These are phyloP conservation scores for Sporothrix brasiliensis DNA, from an alignment of 2,329 filamentous ascomycete species.

Conservation along the genomic window DNA sequence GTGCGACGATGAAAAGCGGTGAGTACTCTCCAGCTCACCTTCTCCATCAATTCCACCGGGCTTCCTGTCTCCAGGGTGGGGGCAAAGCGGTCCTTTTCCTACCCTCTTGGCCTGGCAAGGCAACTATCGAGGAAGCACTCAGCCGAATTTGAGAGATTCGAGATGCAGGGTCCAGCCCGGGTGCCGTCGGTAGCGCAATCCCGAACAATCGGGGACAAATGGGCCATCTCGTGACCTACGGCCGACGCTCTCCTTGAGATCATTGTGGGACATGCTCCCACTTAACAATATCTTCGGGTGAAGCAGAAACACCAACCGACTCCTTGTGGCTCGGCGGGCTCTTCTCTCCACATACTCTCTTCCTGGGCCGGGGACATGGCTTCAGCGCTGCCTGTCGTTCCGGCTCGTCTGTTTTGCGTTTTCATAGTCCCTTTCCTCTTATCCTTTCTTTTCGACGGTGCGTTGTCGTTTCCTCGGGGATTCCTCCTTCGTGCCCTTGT, in stretches of 20 bases:
- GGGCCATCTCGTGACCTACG: background rate
- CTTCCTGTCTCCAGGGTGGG: background rate
- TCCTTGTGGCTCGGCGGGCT: background rate
- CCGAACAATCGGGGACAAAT: background rate
- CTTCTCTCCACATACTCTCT: slow-evolving; percentile 1
- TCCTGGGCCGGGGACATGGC: background rate
- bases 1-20: slow-evolving; percentile 25
- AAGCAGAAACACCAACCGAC: background rate
- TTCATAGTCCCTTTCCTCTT: background rate
- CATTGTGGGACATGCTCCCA: background rate
- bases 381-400: background rate
- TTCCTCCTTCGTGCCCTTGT: background rate
- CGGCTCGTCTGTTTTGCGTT: too few species aligned
- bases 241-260: background rate
- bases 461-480: slow-evolving; percentile 10
- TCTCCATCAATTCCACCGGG: background rate
- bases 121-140: background rate
- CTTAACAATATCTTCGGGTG: background rate
- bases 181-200: background rate
- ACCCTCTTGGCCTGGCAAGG: background rate
- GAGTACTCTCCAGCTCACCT: background rate
- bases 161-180: slow-evolving; percentile 12
- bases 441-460: background rate
- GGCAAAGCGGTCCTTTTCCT: background rate
- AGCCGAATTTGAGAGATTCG: slow-evolving; percentile 1